These are phyloP conservation scores for Cunninghamia lanceolata DNA, from an alignment of 75 land plant species.

Conservation along the genomic window DNA sequence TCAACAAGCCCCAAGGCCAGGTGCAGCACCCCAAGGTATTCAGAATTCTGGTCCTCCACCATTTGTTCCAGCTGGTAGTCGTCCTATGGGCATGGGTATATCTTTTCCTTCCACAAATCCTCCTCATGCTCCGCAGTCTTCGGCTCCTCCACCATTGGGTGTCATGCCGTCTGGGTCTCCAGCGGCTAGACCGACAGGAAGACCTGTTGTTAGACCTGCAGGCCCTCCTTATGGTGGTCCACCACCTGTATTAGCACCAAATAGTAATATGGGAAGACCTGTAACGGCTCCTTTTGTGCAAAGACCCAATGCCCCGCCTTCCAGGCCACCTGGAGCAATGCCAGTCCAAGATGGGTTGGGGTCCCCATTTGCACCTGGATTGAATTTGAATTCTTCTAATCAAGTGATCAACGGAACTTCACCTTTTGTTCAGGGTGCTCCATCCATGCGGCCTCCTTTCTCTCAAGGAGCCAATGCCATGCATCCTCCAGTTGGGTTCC, in stretches of 20 bases:
- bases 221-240: not conserved
- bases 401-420: constrained; percentile 6
- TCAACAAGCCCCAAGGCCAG: not conserved
- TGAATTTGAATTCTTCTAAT: not conserved
- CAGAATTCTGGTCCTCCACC: constrained; percentile 22
- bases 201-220: not conserved
- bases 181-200: not conserved
- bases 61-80: constrained; percentile 10
- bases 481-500: not conserved
- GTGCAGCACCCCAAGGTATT: constrained; percentile 14
- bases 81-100: constrained; percentile 5
- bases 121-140: constrained; percentile 11
- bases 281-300: not conserved
- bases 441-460: not conserved
- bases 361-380: not conserved
- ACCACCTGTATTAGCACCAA: not conserved
- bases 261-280: not conserved
- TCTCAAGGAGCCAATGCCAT: constrained; percentile 5
- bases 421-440: constrained; percentile 1
- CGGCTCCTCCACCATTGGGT: constrained; percentile 14
- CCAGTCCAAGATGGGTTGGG: not conserved
- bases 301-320: not conserved
- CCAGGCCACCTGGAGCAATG: not conserved
- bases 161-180: constrained; percentile 2
- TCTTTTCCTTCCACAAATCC: constrained; percentile 13